Base-by-base conservation (phyloP, 768 basidiomycete genomes). In the Gloeostereum incarnatum region DNA sequence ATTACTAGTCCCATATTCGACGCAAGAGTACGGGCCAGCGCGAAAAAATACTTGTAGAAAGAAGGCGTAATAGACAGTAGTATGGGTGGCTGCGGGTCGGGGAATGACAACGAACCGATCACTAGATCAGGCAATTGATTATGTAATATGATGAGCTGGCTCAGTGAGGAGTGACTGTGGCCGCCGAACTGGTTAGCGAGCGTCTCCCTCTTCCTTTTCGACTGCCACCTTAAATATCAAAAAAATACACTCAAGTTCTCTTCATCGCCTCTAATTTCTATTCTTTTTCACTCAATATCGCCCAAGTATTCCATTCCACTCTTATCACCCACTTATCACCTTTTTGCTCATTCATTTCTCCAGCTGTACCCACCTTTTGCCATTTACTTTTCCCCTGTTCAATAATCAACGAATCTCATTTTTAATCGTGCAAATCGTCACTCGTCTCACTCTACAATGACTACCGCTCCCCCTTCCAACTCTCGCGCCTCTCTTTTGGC, bases 1-100 rank as follows among this genome's bases (percentile, higher is more conserved):
- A 90, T 98, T 49, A 73, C 80, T 40, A 92, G 85, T 54, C 53
- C 60, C 13, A 70, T 79, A 4, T 98, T 98, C 62, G 93, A 98
- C 55, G 65, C 66, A 4, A 73, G 87, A 30, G 82, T 98, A 1
- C 69, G 88, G 43, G 78, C 81, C 14, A 85, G 82, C 60, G 96
- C 94, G 36, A 86, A 81, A 62, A 87, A 83, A 65, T 63, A 89
- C 57, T 61, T 98, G 49, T 80, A 53, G 31, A 54, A 26, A 24
- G 10, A 22, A 29, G 29, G 9, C 22, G 39, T 38, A 39, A 33
- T 22, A 26, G n/a, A 26, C 26, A 22, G 30, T 16, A 13, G 35
- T 36, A 9, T 9, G 8, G 21, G 35, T 7, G 6, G 23, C 35
- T 6, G 31, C 18, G 31, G 7, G 8, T 11, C 31, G 8, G 8